Conservation (phyloP, 2,329 filamentous ascomycete species). For the Alternaria metachromatica region DNA sequence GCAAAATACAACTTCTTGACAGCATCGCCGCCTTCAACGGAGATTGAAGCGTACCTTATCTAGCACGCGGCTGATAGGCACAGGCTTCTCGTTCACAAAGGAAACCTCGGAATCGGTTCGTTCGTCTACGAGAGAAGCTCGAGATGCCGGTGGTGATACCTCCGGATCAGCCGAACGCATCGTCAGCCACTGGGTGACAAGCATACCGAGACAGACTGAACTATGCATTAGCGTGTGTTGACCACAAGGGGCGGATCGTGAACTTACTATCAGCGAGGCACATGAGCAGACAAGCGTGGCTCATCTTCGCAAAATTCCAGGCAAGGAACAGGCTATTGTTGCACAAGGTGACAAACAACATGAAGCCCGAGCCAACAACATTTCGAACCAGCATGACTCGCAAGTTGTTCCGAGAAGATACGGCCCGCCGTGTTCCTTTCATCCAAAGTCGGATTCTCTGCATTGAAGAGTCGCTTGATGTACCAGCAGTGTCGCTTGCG, state of each 20-base stretch:
- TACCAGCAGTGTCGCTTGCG: background rate
- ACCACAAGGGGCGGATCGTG: background rate
- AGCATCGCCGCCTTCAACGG: background rate
- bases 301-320: slow-evolving; percentile 35
- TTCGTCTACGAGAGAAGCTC: background rate
- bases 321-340: slow-evolving; percentile 43
- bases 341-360: slow-evolving; percentile 43
- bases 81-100: background rate
- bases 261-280: slow-evolving; percentile 49
- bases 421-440: background rate
- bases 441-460: background rate
- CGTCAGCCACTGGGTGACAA: slow-evolving; percentile 28
- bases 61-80: background rate
- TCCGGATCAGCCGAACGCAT: slow-evolving; percentile 16
- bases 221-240: background rate
- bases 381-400: slow-evolving; percentile 32
- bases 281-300: slow-evolving; percentile 47
- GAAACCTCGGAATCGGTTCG: background rate
- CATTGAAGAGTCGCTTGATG: background rate
- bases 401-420: slow-evolving; percentile 15
- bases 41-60: background rate
- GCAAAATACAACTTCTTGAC: background rate
- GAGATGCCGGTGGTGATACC: background rate
- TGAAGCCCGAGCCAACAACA: slow-evolving; percentile 35
- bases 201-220: slow-evolving; percentile 24